Evolutionary conservation across 306 rosid genomes (phyloP).

Genomic region (Sicyos baderoa): DNA sequence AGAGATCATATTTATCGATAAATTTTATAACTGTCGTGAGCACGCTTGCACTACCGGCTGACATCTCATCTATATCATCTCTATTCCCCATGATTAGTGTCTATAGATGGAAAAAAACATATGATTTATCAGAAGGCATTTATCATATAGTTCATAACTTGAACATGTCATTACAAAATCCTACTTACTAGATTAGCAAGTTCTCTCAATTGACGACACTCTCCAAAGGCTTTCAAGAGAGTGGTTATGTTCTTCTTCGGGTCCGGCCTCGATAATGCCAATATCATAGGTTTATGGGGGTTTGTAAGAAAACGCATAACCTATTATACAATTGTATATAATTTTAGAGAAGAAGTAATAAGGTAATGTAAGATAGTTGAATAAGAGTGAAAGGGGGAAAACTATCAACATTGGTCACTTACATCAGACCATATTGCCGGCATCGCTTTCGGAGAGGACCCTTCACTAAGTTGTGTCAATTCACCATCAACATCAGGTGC

Average conservation of each 20-base stretch:
- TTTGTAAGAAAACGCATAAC: constrained; percentile 77
- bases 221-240: constrained; percentile 80
- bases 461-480: constrained; percentile 37
- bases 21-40: constrained; percentile 69
- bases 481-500: constrained; percentile 59
- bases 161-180: constrained; percentile 14
- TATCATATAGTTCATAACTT: not conserved
- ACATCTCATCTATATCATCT: constrained; percentile 74
- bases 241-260: constrained; percentile 87
- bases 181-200: constrained; percentile 82
- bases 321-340: constrained; percentile 27
- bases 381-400: not conserved
- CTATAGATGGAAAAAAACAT: constrained; percentile 27
- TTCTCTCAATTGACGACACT: constrained; percentile 65
- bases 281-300: constrained; percentile 86
- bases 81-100: constrained; percentile 83
- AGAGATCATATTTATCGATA: constrained; percentile 78
- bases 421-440: constrained; percentile 80
- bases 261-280: constrained; percentile 87
- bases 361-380: not conserved
- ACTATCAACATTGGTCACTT: constrained; percentile 30
- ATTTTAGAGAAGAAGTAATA: not conserved
- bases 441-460: constrained; percentile 60
- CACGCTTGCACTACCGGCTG: constrained; percentile 65
- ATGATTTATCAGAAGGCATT: constrained; percentile 13